Percentiles rank a stretch among this genome's conserved stretches.
Conservation (phyloP, 768 basidiomycete species). For the Leccinum pellstonianum region DNA sequence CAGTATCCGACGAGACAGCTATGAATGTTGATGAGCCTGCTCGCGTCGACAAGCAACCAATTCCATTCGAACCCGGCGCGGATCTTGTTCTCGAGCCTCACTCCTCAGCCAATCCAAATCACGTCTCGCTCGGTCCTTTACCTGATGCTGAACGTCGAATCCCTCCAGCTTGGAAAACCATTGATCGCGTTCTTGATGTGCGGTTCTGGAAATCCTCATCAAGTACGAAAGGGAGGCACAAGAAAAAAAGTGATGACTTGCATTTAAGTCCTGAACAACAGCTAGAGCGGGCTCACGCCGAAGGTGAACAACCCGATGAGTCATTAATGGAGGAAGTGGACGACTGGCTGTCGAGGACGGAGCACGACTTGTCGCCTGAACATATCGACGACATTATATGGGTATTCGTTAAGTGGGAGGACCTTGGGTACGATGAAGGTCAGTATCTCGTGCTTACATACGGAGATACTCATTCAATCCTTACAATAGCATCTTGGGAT, state of each 20-base stretch:
- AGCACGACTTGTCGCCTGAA: conserved; percentile 38
- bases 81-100: conserved; percentile 37
- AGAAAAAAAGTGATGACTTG: conserved; percentile 28
- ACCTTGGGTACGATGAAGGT: conserved; percentile 93
- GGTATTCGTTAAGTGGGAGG: conserved; percentile 92
- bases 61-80: conserved; percentile 43
- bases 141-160: conserved; percentile 74
- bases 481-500: conserved; percentile 81
- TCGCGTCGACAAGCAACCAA: conserved; percentile 19
- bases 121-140: conserved; percentile 38
- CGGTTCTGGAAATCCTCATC: conserved; percentile 54
- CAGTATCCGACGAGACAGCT: conserved; percentile 29
- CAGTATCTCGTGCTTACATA: conserved; percentile 19
- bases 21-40: conserved; percentile 31
- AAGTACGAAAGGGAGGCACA: conserved; percentile 11
- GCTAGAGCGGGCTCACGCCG: conserved; percentile 42
- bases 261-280: conserved; percentile 24
- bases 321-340: conserved; percentile 57
- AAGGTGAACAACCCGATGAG: conserved; percentile 63
- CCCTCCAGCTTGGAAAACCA: conserved; percentile 78
- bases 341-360: conserved; percentile 49
- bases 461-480: neutral
- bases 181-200: conserved; percentile 90
- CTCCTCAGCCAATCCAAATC: conserved; percentile 28
- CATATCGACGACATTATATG: conserved; percentile 67